Evolutionary conservation across 257 asterid species (phyloP).

Genomic region (Solanum gandarillasii): DNA sequence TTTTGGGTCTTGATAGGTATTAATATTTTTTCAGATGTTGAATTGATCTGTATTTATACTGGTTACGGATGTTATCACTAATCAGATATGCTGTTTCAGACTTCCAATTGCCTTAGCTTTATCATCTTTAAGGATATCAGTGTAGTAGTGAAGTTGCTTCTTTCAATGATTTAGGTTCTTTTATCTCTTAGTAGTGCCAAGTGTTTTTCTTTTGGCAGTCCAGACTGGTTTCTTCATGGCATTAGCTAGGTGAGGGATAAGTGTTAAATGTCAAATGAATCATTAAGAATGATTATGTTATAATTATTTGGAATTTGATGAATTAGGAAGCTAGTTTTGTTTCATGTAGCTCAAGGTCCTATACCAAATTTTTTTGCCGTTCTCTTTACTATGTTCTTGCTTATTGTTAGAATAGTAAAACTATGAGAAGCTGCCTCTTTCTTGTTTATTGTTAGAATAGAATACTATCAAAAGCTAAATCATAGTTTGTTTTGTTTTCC

Average conservation of each 20-base stretch:
- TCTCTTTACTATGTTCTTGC: background rate
- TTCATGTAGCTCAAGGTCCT: background rate
- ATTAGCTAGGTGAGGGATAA: background rate
- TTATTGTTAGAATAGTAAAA: background rate
- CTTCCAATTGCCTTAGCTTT: background rate
- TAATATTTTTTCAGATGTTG: background rate
- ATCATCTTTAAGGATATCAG: background rate
- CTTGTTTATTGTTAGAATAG: background rate
- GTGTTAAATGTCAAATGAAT: background rate
- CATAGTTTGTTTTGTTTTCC: background rate
- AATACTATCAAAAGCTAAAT: background rate
- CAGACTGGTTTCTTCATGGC: background rate
- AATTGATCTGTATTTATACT: background rate
- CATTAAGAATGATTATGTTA: background rate
- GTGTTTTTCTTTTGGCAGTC: background rate
- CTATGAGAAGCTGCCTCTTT: background rate
- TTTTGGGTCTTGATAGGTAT: conserved; percentile 95
- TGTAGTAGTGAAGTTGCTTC: background rate
- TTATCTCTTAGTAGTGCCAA: background rate
- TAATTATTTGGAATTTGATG: background rate
- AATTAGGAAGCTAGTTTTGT: background rate
- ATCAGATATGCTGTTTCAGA: background rate
- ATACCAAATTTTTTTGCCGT: background rate
- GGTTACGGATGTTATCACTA: background rate
- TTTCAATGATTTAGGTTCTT: background rate